A percentile compares a stretch with the other conserved stretches of the same genome.
phyloP scores from a whole-genome alignment of 1,139 yeast genomes.

The Candida gigantensis region DNA sequence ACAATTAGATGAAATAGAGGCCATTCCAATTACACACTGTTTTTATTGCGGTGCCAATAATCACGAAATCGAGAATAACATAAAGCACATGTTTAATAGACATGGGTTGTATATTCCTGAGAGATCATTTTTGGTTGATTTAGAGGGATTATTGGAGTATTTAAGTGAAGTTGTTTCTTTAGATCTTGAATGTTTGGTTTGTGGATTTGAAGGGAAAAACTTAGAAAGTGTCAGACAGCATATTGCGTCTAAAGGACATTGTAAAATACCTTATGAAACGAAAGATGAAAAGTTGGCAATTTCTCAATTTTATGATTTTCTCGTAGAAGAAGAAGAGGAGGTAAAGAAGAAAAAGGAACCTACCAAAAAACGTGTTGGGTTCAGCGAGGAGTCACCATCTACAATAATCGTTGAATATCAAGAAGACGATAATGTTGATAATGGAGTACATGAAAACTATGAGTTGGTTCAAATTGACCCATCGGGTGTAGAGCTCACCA shows the following conservation, averaged over 20 bases:
- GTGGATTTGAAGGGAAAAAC: slow-evolving; percentile 54
- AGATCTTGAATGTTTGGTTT: slow-evolving; percentile 52
- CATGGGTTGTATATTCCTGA: slow-evolving; percentile 58
- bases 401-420: slow-evolving; percentile 12
- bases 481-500: slow-evolving; percentile 41
- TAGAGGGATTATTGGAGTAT: slow-evolving; percentile 47
- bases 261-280: slow-evolving; percentile 54
- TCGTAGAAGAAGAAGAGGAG: slow-evolving; percentile 13
- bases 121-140: slow-evolving; percentile 39
- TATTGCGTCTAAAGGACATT: slow-evolving; percentile 52
- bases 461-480: slow-evolving; percentile 38
- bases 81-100: slow-evolving; percentile 47
- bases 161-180: slow-evolving; percentile 45
- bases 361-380: slow-evolving; percentile 24
- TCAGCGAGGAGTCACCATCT: slow-evolving; percentile 14
- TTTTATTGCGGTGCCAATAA: slow-evolving; percentile 44
- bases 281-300: slow-evolving; percentile 42
- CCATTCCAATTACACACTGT: slow-evolving; percentile 37
- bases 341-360: slow-evolving; percentile 14
- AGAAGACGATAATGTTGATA: slow-evolving; percentile 31
- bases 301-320: slow-evolving; percentile 47
- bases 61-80: slow-evolving; percentile 42
- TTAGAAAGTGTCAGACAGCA: slow-evolving; percentile 56
- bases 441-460: slow-evolving; percentile 27
- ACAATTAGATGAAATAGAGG: slow-evolving; percentile 22